Evolutionary conservation across 345 rosid species (phyloP).

Genomic region (Eucalyptus erythrocorys): DNA sequence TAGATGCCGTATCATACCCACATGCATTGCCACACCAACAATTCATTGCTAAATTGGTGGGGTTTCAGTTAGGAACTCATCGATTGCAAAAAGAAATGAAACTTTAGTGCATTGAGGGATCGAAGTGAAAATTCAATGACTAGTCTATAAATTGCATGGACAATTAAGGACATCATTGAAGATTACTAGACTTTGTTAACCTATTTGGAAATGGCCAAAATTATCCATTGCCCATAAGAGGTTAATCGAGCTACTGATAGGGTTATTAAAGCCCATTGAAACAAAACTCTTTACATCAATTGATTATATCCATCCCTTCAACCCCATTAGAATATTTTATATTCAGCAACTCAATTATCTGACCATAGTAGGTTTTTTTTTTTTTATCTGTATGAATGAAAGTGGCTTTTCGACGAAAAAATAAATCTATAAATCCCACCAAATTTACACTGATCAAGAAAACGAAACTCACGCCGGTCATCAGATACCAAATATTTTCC

Average conservation of each 20-base stretch:
- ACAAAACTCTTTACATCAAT: background rate
- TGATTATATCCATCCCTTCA: background rate
- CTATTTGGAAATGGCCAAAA: background rate
- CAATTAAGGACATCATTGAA: background rate
- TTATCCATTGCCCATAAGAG: background rate
- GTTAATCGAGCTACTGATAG: rapidly evolving
- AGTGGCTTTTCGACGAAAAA: no score
- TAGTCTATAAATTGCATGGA: background rate
- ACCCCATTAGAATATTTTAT: background rate
- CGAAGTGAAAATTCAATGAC: background rate
- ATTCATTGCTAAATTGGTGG: background rate
- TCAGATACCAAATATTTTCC: background rate
- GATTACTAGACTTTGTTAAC: background rate
- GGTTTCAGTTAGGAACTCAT: background rate
- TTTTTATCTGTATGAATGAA: background rate
- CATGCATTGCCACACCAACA: background rate
- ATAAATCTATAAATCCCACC: no score
- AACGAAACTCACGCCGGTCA: background rate
- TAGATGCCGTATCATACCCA: background rate
- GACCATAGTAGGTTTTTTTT: rapidly evolving
- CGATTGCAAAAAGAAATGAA: background rate
- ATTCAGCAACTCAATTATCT: no score
- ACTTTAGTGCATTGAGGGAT: background rate
- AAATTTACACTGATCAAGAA: background rate
- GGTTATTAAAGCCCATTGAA: background rate